Conservation (phyloP, 495 filamentous ascomycete species). For the Neurospora sp. region DNA sequence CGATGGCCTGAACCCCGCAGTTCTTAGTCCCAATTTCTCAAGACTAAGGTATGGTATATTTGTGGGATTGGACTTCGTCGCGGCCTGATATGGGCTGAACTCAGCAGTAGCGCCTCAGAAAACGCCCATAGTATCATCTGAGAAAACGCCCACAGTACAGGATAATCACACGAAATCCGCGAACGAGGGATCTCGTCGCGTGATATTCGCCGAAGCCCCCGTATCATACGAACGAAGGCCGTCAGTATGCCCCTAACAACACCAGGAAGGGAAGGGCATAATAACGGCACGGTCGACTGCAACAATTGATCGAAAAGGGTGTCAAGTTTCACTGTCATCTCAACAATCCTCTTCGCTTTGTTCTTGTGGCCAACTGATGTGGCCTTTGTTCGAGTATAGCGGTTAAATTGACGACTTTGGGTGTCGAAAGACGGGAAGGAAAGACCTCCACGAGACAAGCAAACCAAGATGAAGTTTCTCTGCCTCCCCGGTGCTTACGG, state of each 20-base stretch:
- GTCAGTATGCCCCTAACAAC: background rate
- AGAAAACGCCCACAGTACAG: background rate
- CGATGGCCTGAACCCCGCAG: background rate
- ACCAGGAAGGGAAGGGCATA: background rate
- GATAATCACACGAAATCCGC: background rate
- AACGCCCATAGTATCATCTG: background rate
- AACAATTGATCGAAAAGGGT: background rate
- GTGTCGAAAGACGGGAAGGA: background rate
- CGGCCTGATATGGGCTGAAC: background rate
- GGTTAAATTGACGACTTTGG: background rate
- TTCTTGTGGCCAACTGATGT: background rate
- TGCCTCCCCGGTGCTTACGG: slow-evolving; percentile 31
- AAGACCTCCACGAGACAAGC: background rate
- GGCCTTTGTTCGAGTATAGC: background rate
- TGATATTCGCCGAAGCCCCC: background rate
- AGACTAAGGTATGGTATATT: background rate
- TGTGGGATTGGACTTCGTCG: background rate
- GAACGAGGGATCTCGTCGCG: background rate
- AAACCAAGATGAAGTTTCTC: slow-evolving; percentile 16
- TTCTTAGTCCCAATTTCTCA: background rate
- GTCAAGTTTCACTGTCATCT: background rate
- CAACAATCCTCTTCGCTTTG: background rate
- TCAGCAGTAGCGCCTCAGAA: background rate
- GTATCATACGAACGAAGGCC: background rate
- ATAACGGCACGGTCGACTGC: background rate